phyloP scores from a whole-genome alignment of 495 filamentous ascomycete genomes.

The Xylona heveae region DNA sequence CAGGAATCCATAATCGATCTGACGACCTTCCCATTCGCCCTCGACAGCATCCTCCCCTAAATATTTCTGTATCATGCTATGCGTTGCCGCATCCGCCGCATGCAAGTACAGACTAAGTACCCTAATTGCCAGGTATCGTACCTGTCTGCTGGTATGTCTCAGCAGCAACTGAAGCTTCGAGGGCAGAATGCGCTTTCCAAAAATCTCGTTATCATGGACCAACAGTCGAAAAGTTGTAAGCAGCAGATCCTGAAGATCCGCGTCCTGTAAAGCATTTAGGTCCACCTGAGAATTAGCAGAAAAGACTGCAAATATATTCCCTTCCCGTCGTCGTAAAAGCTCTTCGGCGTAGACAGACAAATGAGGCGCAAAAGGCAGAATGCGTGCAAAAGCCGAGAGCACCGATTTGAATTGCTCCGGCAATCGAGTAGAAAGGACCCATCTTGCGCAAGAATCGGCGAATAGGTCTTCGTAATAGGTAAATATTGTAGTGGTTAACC shows the following conservation, averaged over 20 bases:
- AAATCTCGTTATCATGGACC: constrained; percentile 45
- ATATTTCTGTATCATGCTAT: constrained; percentile 44
- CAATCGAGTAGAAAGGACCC: constrained; percentile 28
- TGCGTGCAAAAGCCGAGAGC: constrained; percentile 53
- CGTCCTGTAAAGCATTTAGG: background rate
- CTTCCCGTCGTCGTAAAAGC: background rate
- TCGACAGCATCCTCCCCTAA: constrained; percentile 35
- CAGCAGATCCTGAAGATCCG: constrained; percentile 19
- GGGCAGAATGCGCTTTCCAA: constrained; percentile 36
- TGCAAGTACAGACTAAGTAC: constrained; percentile 58
- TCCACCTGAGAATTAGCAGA: background rate
- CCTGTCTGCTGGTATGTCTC: constrained; percentile 29
- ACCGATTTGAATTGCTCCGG: constrained; percentile 23
- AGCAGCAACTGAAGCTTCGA: constrained; percentile 46
- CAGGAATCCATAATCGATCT: constrained; percentile 69
- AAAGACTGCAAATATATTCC: background rate
- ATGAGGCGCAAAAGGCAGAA: constrained; percentile 60
- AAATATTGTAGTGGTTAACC: constrained; percentile 46
- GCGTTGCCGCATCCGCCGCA: constrained; percentile 57
- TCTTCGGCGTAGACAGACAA: constrained; percentile 23
- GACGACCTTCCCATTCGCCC: constrained; percentile 53
- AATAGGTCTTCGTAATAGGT: constrained; percentile 46
- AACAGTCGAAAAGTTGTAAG: constrained; percentile 58
- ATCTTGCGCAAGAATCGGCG: constrained; percentile 60
- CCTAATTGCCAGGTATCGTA: constrained; percentile 65